phyloP scores from a whole-genome alignment of 306 rosid species.

The Gleditsia sinensis region DNA sequence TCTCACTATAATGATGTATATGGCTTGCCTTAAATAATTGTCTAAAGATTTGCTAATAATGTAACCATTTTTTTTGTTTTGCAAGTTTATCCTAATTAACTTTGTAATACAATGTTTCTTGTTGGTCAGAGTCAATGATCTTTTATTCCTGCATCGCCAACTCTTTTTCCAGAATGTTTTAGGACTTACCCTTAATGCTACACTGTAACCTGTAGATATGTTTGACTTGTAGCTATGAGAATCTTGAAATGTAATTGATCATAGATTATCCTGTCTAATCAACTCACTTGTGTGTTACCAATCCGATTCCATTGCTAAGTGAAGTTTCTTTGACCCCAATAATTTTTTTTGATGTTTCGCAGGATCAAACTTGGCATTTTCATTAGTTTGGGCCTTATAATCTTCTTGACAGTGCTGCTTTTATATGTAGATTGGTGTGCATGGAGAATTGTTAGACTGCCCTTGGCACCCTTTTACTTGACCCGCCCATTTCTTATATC shows the following conservation, averaged over 20 bases:
- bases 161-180: background rate
- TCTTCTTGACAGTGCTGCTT: constrained; percentile 59
- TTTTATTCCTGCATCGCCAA: background rate
- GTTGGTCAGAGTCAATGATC: background rate
- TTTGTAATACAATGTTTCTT: background rate
- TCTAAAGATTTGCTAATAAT: background rate
- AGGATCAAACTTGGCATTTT: constrained; percentile 70
- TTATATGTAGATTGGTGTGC: constrained; percentile 89
- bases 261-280: background rate
- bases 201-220: background rate
- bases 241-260: background rate
- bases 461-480: constrained; percentile 75
- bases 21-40: background rate
- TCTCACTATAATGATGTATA: background rate
- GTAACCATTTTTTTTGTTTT: background rate
- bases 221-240: too few relatives aligned
- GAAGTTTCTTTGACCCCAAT: constrained; percentile 36
- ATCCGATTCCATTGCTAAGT: constrained; percentile 4
- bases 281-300: background rate
- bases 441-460: constrained; percentile 87
- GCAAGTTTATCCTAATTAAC: background rate
- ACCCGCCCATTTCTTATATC: constrained; percentile 82
- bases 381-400: constrained; percentile 61
- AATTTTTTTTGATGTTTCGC: constrained; percentile 41
- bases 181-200: background rate